These are phyloP conservation scores for Colletotrichum scovillei DNA, from an alignment of 2,329 filamentous ascomycete genomes.

Conservation along the genomic window DNA sequence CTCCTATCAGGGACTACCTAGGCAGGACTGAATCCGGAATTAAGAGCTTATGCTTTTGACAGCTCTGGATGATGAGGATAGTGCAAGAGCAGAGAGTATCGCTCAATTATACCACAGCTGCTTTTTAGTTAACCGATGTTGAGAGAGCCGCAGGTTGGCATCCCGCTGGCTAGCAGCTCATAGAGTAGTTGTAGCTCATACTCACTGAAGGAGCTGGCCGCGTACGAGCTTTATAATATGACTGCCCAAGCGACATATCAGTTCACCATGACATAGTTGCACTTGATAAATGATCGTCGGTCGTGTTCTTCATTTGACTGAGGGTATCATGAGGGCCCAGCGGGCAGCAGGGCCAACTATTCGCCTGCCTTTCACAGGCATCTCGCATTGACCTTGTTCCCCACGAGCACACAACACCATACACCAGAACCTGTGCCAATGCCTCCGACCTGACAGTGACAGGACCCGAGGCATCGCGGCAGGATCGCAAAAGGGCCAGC, in stretches of 20 bases:
- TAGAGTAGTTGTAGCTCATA: not conserved
- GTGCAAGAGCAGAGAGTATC: not conserved
- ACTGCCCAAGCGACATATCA: no score
- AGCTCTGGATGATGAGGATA: not conserved
- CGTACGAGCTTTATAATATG: not conserved
- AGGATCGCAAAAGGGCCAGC: slow-evolving; percentile 2
- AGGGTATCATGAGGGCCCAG: slow-evolving; percentile 33
- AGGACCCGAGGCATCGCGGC: slow-evolving; percentile 3
- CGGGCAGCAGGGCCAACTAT: slow-evolving; percentile 25
- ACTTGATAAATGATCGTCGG: not conserved
- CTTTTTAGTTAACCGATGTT: not conserved
- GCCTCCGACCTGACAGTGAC: not conserved
- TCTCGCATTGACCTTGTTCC: slow-evolving; percentile 7
- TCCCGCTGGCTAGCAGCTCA: not conserved
- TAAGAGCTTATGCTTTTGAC: not conserved
- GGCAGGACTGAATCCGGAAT: not conserved
- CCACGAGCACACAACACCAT: slow-evolving; percentile 26
- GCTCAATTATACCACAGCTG: not conserved
- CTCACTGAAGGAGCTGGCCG: not conserved
- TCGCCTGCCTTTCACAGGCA: slow-evolving; percentile 19
- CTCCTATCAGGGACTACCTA: not conserved
- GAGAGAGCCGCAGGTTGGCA: not conserved
- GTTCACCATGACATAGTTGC: not conserved
- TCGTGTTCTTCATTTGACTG: slow-evolving; percentile 29
- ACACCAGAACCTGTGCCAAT: slow-evolving; percentile 20